Conservation (phyloP, 208 protist genomes). For the Leishmania turanica region DNA sequence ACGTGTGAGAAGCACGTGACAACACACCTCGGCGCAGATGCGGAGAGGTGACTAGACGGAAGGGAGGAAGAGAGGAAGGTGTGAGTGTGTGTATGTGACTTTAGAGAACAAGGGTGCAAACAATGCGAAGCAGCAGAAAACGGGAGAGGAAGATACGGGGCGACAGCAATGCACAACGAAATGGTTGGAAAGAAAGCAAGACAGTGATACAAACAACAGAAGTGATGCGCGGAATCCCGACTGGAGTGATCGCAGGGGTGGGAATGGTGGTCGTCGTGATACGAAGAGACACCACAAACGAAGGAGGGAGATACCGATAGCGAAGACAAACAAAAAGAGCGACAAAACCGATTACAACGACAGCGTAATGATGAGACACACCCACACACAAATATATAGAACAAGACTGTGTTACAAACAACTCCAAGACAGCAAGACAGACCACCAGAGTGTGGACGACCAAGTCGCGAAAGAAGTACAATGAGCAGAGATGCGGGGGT, state of each 20-base stretch:
- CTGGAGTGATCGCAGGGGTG: background rate
- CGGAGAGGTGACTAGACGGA: background rate
- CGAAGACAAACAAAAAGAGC: conserved; percentile 5
- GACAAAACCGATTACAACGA: background rate
- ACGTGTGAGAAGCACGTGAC: background rate
- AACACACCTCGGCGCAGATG: background rate
- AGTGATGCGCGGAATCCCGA: background rate
- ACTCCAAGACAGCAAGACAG: background rate
- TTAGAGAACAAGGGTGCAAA: background rate
- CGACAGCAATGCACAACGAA: background rate
- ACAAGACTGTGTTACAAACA: background rate
- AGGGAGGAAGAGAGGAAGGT: background rate
- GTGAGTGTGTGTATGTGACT: background rate
- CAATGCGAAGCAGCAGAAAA: background rate
- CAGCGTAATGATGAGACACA: background rate
- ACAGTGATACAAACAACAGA: conserved; percentile 3
- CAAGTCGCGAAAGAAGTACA: background rate
- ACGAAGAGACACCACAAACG: background rate
- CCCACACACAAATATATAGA: background rate
- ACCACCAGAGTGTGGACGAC: background rate
- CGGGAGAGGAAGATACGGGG: background rate
- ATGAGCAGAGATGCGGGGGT: background rate
- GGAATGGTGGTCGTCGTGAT: background rate
- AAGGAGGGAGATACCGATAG: background rate
- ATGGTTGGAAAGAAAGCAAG: background rate